phyloP scores from a whole-genome alignment of 148 eudicot genomes.

The Polygonum maritimum region DNA sequence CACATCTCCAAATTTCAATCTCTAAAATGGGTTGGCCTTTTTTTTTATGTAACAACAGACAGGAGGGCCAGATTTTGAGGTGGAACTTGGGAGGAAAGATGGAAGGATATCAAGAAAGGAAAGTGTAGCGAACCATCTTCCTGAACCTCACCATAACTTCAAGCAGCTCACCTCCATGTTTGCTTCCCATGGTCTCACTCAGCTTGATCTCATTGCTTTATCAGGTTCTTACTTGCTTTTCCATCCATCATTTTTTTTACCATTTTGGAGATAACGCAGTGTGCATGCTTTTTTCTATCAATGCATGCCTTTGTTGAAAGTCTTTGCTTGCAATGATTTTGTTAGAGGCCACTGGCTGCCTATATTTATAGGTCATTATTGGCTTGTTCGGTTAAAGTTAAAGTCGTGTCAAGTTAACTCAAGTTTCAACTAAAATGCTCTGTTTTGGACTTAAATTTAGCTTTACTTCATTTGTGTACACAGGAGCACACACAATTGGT shows the following conservation, averaged over 20 bases:
- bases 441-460: too few relatives aligned
- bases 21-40: neutral
- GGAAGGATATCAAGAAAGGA: conserved; percentile 41
- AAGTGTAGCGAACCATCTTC: conserved; percentile 44
- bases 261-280: neutral
- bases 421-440: too few relatives aligned
- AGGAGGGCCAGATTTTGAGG: conserved; percentile 18
- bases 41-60: conserved; percentile 13
- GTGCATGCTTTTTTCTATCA: neutral
- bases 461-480: neutral
- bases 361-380: neutral
- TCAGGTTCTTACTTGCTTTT: conserved; percentile 26
- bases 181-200: conserved; percentile 40
- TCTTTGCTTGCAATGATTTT: neutral
- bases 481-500: conserved; percentile 77
- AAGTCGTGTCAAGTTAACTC: neutral
- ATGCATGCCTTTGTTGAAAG: neutral
- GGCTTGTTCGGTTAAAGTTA: neutral
- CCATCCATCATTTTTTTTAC: neutral
- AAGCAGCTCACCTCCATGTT: conserved; percentile 46
- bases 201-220: conserved; percentile 57
- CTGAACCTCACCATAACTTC: conserved; percentile 31
- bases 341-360: neutral
- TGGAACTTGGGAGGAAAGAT: conserved; percentile 67
- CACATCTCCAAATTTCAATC: neutral